Conservation (phyloP, 2,329 filamentous ascomycete genomes). For the Akanthomyces uredinophilus region DNA sequence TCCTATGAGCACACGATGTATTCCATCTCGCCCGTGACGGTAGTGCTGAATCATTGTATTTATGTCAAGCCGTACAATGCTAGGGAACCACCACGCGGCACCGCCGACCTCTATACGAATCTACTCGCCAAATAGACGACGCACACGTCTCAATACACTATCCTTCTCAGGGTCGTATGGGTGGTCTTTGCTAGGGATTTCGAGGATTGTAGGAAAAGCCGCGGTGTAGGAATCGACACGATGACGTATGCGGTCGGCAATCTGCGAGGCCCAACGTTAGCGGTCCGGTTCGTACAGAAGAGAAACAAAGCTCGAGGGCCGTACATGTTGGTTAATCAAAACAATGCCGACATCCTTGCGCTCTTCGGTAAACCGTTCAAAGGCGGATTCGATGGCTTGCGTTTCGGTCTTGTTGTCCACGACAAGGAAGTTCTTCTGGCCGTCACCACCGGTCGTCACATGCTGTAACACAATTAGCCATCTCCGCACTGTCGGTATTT, state of each 20-base stretch:
- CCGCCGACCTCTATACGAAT: neutral
- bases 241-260: slow-evolving; percentile 89
- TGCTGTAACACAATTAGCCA: slow-evolving; percentile 53
- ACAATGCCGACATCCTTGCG: slow-evolving; percentile 96
- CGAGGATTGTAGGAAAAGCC: slow-evolving; percentile 91
- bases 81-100: neutral
- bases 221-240: slow-evolving; percentile 87
- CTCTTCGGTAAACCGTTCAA: slow-evolving; percentile 81
- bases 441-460: slow-evolving; percentile 80
- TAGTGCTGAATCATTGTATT: slow-evolving; percentile 2
- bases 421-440: slow-evolving; percentile 96
- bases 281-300: neutral
- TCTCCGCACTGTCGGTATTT: neutral
- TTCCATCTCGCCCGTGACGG: neutral
- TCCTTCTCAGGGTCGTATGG: slow-evolving; percentile 99
- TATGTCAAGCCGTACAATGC: neutral
- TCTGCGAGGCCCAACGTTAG: slow-evolving; percentile 42
- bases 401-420: slow-evolving; percentile 93
- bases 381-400: slow-evolving; percentile 79
- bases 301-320: neutral
- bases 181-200: slow-evolving; percentile 98
- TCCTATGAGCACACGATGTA: neutral
- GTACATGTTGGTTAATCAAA: slow-evolving; percentile 96
- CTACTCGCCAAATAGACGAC: slow-evolving; percentile 63
- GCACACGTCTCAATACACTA: slow-evolving; percentile 85